A percentile compares a stretch with the other conserved stretches of the same genome.
Conservation (phyloP, 106 monocot species). For the Dioscorea dumetorum region DNA sequence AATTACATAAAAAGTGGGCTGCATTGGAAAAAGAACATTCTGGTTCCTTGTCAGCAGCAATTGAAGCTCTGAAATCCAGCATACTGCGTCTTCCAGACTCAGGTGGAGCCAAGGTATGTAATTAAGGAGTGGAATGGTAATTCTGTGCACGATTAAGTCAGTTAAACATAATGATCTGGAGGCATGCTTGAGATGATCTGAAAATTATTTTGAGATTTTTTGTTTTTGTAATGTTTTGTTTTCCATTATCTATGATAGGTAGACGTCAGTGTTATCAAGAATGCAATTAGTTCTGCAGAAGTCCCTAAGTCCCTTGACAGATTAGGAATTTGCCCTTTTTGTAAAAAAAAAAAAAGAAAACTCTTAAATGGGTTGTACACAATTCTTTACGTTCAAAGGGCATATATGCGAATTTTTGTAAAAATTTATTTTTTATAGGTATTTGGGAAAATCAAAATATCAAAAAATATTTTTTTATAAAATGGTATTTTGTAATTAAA, state of each 20-base stretch:
- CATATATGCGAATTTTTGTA: no score
- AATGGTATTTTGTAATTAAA: no score
- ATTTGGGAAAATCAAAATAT: no score
- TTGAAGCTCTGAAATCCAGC: conserved; percentile 66
- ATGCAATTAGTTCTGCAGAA: conserved; percentile 50
- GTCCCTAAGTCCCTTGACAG: no score
- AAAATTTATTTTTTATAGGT: no score
- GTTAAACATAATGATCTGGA: no score
- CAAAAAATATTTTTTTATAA: no score
- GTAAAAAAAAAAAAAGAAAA: no score
- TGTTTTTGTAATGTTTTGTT: neutral
- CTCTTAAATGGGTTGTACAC: no score
- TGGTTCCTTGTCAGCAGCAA: conserved; percentile 42
- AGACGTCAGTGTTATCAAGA: conserved; percentile 30
- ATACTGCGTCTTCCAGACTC: conserved; percentile 67
- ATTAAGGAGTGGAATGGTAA: neutral
- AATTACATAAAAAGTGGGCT: conserved; percentile 64
- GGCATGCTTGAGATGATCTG: neutral
- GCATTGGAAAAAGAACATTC: conserved; percentile 56
- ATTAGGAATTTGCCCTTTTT: no score
- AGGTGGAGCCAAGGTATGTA: conserved; percentile 61
- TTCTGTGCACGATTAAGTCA: neutral
- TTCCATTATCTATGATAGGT: conserved; percentile 17
- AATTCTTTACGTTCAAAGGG: no score
- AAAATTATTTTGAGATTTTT: no score